Percentiles rank a stretch among this genome's conserved stretches.
phyloP scores from a whole-genome alignment of 805 yeast genomes.

The Candida ovalis region DNA sequence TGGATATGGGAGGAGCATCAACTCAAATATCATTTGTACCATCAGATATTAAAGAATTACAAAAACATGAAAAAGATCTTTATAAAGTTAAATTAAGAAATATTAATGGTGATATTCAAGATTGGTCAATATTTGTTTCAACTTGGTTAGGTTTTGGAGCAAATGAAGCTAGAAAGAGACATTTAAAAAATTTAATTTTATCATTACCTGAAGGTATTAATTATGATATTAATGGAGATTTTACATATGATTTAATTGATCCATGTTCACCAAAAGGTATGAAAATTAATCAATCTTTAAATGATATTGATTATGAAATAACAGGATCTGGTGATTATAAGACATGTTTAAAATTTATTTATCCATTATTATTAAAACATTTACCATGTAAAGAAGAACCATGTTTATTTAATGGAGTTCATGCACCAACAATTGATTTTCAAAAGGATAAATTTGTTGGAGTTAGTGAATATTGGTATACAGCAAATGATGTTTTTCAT shows the following conservation, averaged over 20 bases:
- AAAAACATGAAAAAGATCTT: slow-evolving; percentile 69
- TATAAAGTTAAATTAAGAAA: slow-evolving; percentile 62
- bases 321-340: slow-evolving; percentile 78
- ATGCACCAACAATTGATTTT: slow-evolving; percentile 86
- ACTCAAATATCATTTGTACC: slow-evolving; percentile 96
- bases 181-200: slow-evolving; percentile 51
- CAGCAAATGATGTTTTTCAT: slow-evolving; percentile 86
- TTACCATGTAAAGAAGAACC: slow-evolving; percentile 84
- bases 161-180: slow-evolving; percentile 81
- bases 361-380: slow-evolving; percentile 74
- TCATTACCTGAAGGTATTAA: slow-evolving; percentile 42
- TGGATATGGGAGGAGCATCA: slow-evolving; percentile 99
- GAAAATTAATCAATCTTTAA: slow-evolving; percentile 40
- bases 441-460: slow-evolving; percentile 82
- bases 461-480: slow-evolving; percentile 95
- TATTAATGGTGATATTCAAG: slow-evolving; percentile 64
- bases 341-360: slow-evolving; percentile 64
- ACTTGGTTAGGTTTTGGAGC: slow-evolving; percentile 99
- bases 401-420: slow-evolving; percentile 92
- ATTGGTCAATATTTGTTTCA: slow-evolving; percentile 86
- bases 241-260: slow-evolving; percentile 50
- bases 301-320: slow-evolving; percentile 46
- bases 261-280: slow-evolving; percentile 80
- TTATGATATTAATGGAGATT: slow-evolving; percentile 44
- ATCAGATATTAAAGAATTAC: slow-evolving; percentile 51